Conservation (phyloP, 1,284 basidiomycete species). For the Albatrellus sp. region DNA sequence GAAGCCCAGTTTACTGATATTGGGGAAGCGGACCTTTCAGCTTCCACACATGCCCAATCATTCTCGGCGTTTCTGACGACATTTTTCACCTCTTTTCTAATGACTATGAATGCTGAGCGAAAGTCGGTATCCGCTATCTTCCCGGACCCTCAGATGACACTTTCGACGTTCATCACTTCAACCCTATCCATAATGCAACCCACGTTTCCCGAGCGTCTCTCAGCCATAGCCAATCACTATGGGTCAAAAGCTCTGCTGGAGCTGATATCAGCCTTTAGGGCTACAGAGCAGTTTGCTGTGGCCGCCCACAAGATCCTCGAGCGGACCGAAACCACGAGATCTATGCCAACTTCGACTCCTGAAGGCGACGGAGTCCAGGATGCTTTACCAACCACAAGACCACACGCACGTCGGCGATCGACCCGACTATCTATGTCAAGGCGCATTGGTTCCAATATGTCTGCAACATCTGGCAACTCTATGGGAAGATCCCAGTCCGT, state of each 20-base stretch:
- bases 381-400: slow-evolving; percentile 15
- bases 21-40: slow-evolving; percentile 17
- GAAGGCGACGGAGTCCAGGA: slow-evolving; percentile 9
- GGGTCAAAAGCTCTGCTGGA: slow-evolving; percentile 53
- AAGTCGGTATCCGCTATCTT: slow-evolving; percentile 72
- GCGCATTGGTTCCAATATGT: slow-evolving; percentile 25
- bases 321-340: slow-evolving; percentile 42
- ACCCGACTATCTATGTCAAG: slow-evolving; percentile 68
- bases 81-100: slow-evolving; percentile 62
- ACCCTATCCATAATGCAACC: slow-evolving; percentile 71
- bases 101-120: slow-evolving; percentile 60
- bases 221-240: slow-evolving; percentile 50
- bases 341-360: slow-evolving; percentile 13
- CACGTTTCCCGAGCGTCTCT: slow-evolving; percentile 66
- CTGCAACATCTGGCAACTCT: slow-evolving; percentile 9
- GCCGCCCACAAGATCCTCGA: slow-evolving; percentile 66
- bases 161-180: slow-evolving; percentile 73
- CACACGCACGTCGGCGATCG: slow-evolving; percentile 25
- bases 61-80: slow-evolving; percentile 60
- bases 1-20: slow-evolving; percentile 38
- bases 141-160: slow-evolving; percentile 59
- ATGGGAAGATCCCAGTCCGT: slow-evolving; percentile 10
- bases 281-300: slow-evolving; percentile 72
- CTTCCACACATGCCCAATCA: slow-evolving; percentile 16
- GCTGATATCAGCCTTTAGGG: slow-evolving; percentile 57